Evolutionary conservation across 2,329 filamentous ascomycete species (phyloP), one percentile per base, ranked within the genome.

Genomic region (Exophiala spinifera): DNA sequence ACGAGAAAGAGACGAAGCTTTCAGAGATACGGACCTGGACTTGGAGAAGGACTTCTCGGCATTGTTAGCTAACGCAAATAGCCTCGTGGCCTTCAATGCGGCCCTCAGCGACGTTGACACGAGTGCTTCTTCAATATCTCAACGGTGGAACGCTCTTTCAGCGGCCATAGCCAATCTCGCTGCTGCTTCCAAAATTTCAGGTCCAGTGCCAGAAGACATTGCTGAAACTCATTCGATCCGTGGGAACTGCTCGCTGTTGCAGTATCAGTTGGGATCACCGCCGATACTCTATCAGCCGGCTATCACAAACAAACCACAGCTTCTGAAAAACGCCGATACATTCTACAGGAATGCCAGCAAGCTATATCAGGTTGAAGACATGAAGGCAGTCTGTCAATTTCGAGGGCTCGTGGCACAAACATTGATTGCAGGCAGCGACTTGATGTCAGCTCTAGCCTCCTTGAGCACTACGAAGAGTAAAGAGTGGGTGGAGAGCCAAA

Each of bases 301-400:
- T 3, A 64, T 69, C 21, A 73, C 74, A 45, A 77, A 79, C 62
- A 70, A 68, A 3, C 61, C 68, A 4, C 77, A 74, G 2, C 67
- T 84, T 11, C 64, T 81, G 34, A 76, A 75, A 51, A 84, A 84
- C 60, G 79, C 81, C 1, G 76, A 78, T 57, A 80, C 76, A 4
- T 84, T 80, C 62, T 84, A 82, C 61, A 75, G 78, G 17, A 80
- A 81, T 36, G 80, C 79, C 11, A 70, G 51, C 34, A 63, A 61
- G 48, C 56, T 64, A 56, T 62, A 56, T 65, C 67, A 62, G 67
- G 67, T 55, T 63, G 61, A 49, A n/a, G 50, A 57, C 20, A 49
- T 58, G 21, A 60, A 56, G 45, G 53, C 47, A 14, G 36, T 51
- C n/a, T 48, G 58, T 42, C 55, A 57, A 28, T 25, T 61, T 8